Percentiles rank a stretch among this genome's conserved stretches.
Conservation (phyloP, 2,329 filamentous ascomycete genomes). For the Neofusicoccum umdonicola region DNA sequence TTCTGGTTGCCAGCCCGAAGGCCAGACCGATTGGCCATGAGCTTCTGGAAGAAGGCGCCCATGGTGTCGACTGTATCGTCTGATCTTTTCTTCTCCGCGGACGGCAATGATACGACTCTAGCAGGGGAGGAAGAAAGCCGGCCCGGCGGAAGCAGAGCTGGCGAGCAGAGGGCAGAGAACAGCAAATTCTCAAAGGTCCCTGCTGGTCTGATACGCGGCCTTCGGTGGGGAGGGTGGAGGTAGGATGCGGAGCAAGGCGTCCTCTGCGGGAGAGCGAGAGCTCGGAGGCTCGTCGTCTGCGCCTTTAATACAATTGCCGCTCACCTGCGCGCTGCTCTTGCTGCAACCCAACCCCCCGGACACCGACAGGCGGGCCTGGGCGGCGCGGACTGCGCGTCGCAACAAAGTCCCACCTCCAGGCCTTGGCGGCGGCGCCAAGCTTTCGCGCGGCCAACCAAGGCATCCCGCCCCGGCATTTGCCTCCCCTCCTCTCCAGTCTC, state of each 20-base stretch:
- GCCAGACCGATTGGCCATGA: constrained; percentile 10
- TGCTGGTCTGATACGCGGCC: neutral
- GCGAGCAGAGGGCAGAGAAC: neutral
- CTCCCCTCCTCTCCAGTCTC: neutral
- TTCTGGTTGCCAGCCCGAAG: constrained; percentile 35
- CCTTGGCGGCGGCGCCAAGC: constrained; percentile 2
- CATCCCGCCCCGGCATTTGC: neutral
- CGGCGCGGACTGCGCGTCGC: neutral
- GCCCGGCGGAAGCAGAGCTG: no score
- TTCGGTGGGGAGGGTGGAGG: neutral
- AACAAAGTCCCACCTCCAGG: neutral
- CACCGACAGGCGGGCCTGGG: neutral
- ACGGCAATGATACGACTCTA: neutral
- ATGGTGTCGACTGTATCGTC: neutral
- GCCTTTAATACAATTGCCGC: constrained; percentile 4
- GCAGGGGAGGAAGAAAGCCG: no score
- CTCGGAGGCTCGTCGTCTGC: neutral
- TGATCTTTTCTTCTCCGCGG: neutral
- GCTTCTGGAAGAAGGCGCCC: constrained; percentile 1
- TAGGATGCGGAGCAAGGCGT: neutral
- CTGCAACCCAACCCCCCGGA: neutral
- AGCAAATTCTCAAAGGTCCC: neutral
- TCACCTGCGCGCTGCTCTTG: no score
- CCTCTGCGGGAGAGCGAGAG: neutral
- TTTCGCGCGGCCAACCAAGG: neutral